Base-by-base conservation (phyloP, 306 rosid species). In the Medicago arabica region DNA sequence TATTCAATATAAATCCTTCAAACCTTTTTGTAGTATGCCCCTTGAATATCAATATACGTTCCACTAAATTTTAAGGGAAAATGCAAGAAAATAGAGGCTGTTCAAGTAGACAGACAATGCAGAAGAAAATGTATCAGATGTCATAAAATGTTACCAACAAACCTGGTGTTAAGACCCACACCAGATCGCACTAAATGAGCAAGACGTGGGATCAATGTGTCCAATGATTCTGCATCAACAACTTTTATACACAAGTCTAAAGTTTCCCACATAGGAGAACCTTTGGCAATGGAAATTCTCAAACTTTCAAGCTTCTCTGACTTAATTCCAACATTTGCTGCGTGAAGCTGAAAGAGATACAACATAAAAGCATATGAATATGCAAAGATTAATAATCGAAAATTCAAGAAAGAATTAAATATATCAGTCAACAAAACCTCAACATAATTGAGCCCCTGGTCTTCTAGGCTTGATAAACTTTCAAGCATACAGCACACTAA, bases 231-330 rank as follows among this genome's bases (percentile, higher is more conserved):
- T 21, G 89, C 71, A 87, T 95, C 97, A 81, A 90, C 90, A 87
- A 89, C 95, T 76, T 90, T 90, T 75, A 95, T 86, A 86, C 96
- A 88, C 10, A 83, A 86, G 82, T 95, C 97, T 73, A 92, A 93
- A 75, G 98, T 95, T 70, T 95, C 98, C 98, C 98, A 95, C 98
- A 95, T 95, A 41, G 97, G 98, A 81, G 98, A 95, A 75, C 98
- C 91, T 85, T 95, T 95, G 72, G 98, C 95, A 67, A 92, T 92
- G 46, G 98, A 92, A 84, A 95, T 85, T 87, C 97, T 92, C 84
- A 95, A 84, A 82, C 81, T 83, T 78, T 95, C 98, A 75, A 95
- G 96, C 88, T 90, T 95, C 62, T 95, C 98, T 65, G 87, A 81
- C 80, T 95, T 90, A 84, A 89, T 88, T 74, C 97, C 98, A 66